Evolutionary conservation across 371 early-diverging fungal species (phyloP).

Genomic region (Mucor ambiguus): DNA sequence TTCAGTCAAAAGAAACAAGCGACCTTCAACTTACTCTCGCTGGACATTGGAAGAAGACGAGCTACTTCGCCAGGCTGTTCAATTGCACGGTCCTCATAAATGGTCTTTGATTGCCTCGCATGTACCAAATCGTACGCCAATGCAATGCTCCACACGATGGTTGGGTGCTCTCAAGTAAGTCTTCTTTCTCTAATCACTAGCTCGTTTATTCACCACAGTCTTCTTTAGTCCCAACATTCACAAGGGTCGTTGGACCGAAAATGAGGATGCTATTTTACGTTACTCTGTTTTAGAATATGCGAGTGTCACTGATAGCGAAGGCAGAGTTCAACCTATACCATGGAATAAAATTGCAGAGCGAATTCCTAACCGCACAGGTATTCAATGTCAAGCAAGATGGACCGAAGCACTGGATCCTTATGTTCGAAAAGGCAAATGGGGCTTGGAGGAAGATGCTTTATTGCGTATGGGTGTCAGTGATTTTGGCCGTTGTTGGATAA

Average conservation of each 20-base stretch:
- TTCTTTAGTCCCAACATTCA: slow-evolving; percentile 53
- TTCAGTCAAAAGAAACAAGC: slow-evolving; percentile 36
- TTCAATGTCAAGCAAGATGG: slow-evolving; percentile 79
- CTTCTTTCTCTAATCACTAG: not conserved
- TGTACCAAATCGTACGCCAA: slow-evolving; percentile 66
- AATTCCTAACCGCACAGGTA: slow-evolving; percentile 66
- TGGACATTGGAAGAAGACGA: slow-evolving; percentile 57
- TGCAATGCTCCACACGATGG: slow-evolving; percentile 75
- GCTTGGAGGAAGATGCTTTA: slow-evolving; percentile 60
- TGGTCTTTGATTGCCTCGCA: slow-evolving; percentile 69
- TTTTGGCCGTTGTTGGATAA: slow-evolving; percentile 72
- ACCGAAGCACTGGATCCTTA: slow-evolving; percentile 74
- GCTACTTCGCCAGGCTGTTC: slow-evolving; percentile 45
- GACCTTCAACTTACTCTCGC: slow-evolving; percentile 48
- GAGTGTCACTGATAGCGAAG: slow-evolving; percentile 48
- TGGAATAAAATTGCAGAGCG: slow-evolving; percentile 62
- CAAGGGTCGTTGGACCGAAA: slow-evolving; percentile 71
- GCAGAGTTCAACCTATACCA: slow-evolving; percentile 55
- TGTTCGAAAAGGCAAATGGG: slow-evolving; percentile 73
- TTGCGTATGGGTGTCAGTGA: slow-evolving; percentile 53
- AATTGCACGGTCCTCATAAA: slow-evolving; percentile 55
- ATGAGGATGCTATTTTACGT: slow-evolving; percentile 55
- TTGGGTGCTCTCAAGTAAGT: slow-evolving; percentile 61
- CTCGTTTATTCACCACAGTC: not conserved
- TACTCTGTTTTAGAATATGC: slow-evolving; percentile 53